Evolutionary conservation across 83 land plant genomes (phyloP).

Genomic region (Isoetes engelmannii): DNA sequence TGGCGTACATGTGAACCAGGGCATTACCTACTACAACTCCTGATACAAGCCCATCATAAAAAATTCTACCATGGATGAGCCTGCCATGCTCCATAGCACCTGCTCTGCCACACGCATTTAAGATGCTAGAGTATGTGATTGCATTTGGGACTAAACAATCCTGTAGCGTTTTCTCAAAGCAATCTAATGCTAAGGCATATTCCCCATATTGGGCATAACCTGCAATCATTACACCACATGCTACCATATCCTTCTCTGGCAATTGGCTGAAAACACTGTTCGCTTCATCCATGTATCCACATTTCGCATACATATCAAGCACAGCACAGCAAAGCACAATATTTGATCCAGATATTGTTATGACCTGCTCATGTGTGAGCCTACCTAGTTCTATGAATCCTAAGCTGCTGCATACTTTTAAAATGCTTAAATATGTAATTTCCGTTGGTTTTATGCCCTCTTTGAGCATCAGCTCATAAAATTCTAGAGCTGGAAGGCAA

Average conservation of each 20-base stretch:
- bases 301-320: constrained; percentile 7
- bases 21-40: no score
- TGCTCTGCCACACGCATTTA: constrained; percentile 15
- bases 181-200: constrained; percentile 21
- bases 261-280: neutral
- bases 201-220: constrained; percentile 28
- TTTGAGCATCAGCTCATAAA: no score
- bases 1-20: constrained; percentile 9
- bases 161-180: constrained; percentile 20
- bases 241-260: constrained; percentile 7
- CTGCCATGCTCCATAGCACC: no score
- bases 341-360: no score
- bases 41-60: no score
- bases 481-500: no score
- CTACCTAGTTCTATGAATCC: no score
- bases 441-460: no score
- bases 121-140: constrained; percentile 24
- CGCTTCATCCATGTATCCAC: constrained; percentile 5
- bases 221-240: constrained; percentile 19
- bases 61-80: no score
- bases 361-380: no score
- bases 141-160: constrained; percentile 22
- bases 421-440: no score
- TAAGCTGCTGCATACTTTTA: no score
- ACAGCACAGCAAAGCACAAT: neutral